Evolutionary conservation across 2,329 filamentous ascomycete species (phyloP).

Genomic region (Nigrospora osmanthi): DNA sequence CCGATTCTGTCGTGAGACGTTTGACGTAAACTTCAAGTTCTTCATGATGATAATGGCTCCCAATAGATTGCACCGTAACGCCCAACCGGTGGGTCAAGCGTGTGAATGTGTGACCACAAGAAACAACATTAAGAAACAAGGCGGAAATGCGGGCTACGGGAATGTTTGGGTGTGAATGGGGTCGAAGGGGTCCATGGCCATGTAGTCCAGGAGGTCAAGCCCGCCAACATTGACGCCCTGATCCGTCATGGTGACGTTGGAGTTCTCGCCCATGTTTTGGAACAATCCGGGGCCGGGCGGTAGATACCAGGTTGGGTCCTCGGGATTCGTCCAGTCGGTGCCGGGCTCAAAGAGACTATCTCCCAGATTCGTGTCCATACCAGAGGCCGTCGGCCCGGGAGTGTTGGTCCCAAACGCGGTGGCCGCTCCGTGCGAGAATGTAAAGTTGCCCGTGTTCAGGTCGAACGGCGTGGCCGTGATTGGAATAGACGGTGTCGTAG

Average conservation of each 20-base stretch:
- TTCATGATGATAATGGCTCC: too few relatives aligned
- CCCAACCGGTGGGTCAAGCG: too few relatives aligned
- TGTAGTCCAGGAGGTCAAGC: slow-evolving; percentile 59
- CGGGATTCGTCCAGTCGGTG: slow-evolving; percentile 44
- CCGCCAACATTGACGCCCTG: slow-evolving; percentile 61
- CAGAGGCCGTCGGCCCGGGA: slow-evolving; percentile 25
- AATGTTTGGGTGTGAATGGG: background rate
- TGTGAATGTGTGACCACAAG: too few relatives aligned
- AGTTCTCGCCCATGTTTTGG: slow-evolving; percentile 52
- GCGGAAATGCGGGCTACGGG: too few relatives aligned
- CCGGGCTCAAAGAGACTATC: slow-evolving; percentile 37
- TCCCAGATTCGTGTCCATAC: slow-evolving; percentile 21
- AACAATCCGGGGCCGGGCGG: slow-evolving; percentile 57
- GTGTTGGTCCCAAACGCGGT: slow-evolving; percentile 43
- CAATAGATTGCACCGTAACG: too few relatives aligned
- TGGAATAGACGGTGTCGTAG: slow-evolving; percentile 35
- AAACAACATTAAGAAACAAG: too few relatives aligned
- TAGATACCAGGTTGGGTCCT: slow-evolving; percentile 60
- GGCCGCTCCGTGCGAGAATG: slow-evolving; percentile 37
- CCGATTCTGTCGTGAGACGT: too few relatives aligned
- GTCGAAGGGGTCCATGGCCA: slow-evolving; percentile 43
- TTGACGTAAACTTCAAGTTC: too few relatives aligned
- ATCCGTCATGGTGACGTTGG: slow-evolving; percentile 56
- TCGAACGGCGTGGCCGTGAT: slow-evolving; percentile 60
- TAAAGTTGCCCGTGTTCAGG: slow-evolving; percentile 44